phyloP scores from a whole-genome alignment of 495 filamentous ascomycete genomes.

The Sordaria brevicollis region DNA sequence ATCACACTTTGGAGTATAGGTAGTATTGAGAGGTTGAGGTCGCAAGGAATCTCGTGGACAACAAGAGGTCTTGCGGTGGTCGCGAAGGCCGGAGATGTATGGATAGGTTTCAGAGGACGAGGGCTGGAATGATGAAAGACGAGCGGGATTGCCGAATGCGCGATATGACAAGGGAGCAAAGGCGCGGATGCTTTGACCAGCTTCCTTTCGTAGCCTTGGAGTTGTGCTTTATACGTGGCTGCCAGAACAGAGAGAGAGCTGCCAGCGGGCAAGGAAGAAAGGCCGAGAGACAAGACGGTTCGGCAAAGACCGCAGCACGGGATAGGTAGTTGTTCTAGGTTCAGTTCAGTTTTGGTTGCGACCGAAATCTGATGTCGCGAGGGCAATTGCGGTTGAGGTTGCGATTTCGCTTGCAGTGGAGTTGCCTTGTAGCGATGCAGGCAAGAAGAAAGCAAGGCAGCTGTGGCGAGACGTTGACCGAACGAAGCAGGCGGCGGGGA shows the following conservation, averaged over 20 bases:
- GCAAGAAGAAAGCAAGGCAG: neutral
- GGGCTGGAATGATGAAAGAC: neutral
- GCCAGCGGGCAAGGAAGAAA: conserved; percentile 8
- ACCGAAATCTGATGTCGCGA: neutral
- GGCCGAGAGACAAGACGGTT: neutral
- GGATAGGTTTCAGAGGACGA: neutral
- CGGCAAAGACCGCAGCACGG: neutral
- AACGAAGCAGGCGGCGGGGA: neutral
- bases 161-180: neutral
- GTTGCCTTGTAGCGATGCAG: neutral
- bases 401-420: neutral
- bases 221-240: neutral
- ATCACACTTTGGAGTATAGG: neutral
- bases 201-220: neutral
- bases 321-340: neutral
- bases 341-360: no score
- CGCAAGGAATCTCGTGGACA: neutral
- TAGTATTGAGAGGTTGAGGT: neutral
- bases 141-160: neutral
- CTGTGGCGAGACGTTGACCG: neutral
- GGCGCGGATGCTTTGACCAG: neutral
- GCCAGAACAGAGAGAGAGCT: neutral
- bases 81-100: neutral
- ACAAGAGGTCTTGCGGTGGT: neutral
- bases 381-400: neutral